Evolutionary conservation across 169 alveolate genomes (phyloP).

Genomic region (Plasmodium yoelii): DNA sequence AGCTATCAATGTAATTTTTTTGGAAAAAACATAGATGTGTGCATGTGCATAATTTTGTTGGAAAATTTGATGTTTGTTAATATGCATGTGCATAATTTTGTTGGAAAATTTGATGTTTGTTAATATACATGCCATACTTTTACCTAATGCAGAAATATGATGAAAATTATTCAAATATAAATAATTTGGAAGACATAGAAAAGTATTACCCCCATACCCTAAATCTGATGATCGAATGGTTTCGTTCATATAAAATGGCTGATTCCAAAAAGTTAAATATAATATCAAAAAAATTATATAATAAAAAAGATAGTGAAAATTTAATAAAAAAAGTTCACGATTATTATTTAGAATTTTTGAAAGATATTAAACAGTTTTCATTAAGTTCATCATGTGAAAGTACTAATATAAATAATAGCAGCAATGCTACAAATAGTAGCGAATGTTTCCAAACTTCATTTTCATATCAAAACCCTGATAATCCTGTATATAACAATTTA

Average conservation of each 20-base stretch:
- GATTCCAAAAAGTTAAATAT: conserved; percentile 53
- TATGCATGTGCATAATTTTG: not conserved
- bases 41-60: not conserved
- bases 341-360: conserved; percentile 42
- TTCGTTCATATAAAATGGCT: conserved; percentile 75
- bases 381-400: not conserved
- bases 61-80: too few species aligned
- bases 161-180: conserved; percentile 29
- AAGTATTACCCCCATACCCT: conserved; percentile 61
- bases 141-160: conserved; percentile 24
- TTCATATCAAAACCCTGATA: conserved; percentile 8
- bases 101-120: not conserved
- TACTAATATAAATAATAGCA: conserved; percentile 5
- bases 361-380: conserved; percentile 13
- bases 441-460: not conserved
- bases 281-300: conserved; percentile 40
- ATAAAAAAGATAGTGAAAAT: conserved; percentile 33
- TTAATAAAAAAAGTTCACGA: conserved; percentile 46
- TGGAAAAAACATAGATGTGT: not conserved
- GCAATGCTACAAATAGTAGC: not conserved
- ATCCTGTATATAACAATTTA: conserved; percentile 12
- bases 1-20: conserved; percentile 22
- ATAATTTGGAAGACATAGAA: conserved; percentile 38
- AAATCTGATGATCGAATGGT: conserved; percentile 54
- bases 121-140: not conserved